Evolutionary conservation across 306 rosid species (phyloP).

Genomic region (Gastrolobium villosum): DNA sequence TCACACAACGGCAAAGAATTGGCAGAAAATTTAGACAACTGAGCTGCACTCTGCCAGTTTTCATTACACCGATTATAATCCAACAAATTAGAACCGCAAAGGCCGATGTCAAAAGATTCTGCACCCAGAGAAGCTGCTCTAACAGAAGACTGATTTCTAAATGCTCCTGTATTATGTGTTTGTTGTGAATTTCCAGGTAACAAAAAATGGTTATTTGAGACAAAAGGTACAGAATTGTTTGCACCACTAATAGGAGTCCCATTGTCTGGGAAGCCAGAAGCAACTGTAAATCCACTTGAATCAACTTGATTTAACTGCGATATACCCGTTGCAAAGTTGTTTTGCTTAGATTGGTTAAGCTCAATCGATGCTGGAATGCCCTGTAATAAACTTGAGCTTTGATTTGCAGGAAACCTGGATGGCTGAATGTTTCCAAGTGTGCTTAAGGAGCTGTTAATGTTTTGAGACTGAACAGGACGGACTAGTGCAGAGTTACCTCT

Average conservation of each 20-base stretch:
- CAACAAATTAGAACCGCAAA: constrained; percentile 62
- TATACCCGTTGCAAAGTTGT: constrained; percentile 53
- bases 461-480: constrained; percentile 64
- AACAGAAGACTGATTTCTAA: constrained; percentile 64
- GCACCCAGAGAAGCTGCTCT: constrained; percentile 53
- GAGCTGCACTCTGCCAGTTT: constrained; percentile 68
- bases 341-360: constrained; percentile 64
- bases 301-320: constrained; percentile 60
- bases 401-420: constrained; percentile 60
- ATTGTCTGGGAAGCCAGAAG: constrained; percentile 58
- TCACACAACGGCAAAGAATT: constrained; percentile 61
- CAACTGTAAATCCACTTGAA: constrained; percentile 56
- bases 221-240: constrained; percentile 52
- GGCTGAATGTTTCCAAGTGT: constrained; percentile 63
- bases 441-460: constrained; percentile 55
- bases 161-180: constrained; percentile 50
- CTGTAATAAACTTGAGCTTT: constrained; percentile 63
- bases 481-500: constrained; percentile 63
- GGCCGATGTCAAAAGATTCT: constrained; percentile 58
- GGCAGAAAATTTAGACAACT: constrained; percentile 60
- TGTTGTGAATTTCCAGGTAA: constrained; percentile 68
- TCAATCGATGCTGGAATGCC: constrained; percentile 67
- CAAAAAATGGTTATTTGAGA: constrained; percentile 57
- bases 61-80: constrained; percentile 63
- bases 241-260: constrained; percentile 50